Base-by-base conservation (phyloP, 1,284 basidiomycete species). In the Ustilago xerochloae region DNA sequence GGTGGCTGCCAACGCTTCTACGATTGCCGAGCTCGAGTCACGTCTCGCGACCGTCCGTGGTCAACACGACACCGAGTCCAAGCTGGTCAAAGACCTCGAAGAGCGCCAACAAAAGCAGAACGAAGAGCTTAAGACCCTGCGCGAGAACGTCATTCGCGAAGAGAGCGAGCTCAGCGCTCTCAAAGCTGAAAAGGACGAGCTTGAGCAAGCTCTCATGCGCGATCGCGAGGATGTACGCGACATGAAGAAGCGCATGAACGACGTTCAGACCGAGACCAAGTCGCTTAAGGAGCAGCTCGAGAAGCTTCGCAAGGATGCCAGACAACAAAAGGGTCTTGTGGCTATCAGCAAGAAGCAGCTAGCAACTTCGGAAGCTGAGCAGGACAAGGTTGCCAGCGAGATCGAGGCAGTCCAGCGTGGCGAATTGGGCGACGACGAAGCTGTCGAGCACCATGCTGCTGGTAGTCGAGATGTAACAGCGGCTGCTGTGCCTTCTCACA, bases 311-410 rank as follows among this genome's bases (percentile, higher is more conserved):
- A 97, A 94, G 86, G 94, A 98, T 51, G 93, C 92, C 0, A 91
- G 97, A 82, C 93, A 97, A 84, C 94, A 98, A 85, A 97, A 94
- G 85, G 97, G 96, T 13, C 87, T 97, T 61, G 88, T 95, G 15
- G 94, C 94, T 4, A 97, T 99, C 83, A 92, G 93, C 9, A 92
- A 91, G 87, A 99, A 99, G 86, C 97, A 99, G 86, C 87, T 99
- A 22, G 89, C 89, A 15, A 90, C 92, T 0, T 92, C 93, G 51
- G 95, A 98, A 85, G 87, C 88, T 0, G 92, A 94, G 75, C 89
- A 89, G 57, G 89, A 88, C 13, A 91, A 90, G 79, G 87, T 88
- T 2, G 89, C 91, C 75, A 89, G 89, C 80, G 93, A 96, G 77
- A 62, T 85, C 32, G 66, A 71, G 33, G 57, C 70, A 2, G 74